Evolutionary conservation across 306 rosid genomes (phyloP).

Genomic region (Sphenostylis stenocarpa): DNA sequence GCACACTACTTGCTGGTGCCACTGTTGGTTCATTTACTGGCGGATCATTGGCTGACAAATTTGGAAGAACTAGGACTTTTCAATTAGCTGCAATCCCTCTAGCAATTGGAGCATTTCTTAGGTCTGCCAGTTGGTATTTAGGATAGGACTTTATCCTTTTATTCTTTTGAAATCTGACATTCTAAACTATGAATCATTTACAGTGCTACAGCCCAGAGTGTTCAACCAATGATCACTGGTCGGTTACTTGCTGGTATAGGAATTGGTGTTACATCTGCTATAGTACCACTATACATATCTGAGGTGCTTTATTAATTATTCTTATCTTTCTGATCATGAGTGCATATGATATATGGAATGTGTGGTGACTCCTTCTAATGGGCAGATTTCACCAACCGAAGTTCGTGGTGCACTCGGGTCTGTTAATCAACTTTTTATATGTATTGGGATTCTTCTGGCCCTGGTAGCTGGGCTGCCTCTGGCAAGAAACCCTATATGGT

Average conservation of each 20-base stretch:
- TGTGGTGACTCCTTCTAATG: slow-evolving; percentile 20
- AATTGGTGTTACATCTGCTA: slow-evolving; percentile 88
- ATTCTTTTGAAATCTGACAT: slow-evolving; percentile 1
- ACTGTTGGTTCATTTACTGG: slow-evolving; percentile 94
- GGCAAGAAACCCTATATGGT: slow-evolving; percentile 90
- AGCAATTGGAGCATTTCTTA: slow-evolving; percentile 72
- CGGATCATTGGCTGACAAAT: slow-evolving; percentile 94
- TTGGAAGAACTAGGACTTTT: slow-evolving; percentile 87
- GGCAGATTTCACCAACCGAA: slow-evolving; percentile 94
- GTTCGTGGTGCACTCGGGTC: slow-evolving; percentile 97
- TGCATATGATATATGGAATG: not conserved
- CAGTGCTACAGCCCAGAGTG: slow-evolving; percentile 95
- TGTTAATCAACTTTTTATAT: slow-evolving; percentile 89
- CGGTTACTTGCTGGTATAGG: slow-evolving; percentile 93
- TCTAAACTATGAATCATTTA: slow-evolving; percentile 24
- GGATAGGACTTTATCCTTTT: slow-evolving; percentile 17
- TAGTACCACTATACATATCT: slow-evolving; percentile 88
- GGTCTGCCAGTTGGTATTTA: slow-evolving; percentile 50
- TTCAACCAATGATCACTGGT: slow-evolving; percentile 85
- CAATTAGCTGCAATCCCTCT: slow-evolving; percentile 91
- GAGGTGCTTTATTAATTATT: slow-evolving; percentile 53
- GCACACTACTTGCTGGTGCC: slow-evolving; percentile 87
- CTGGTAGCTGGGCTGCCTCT: slow-evolving; percentile 93
- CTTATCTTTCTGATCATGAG: not conserved
- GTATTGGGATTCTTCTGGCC: slow-evolving; percentile 88